Base-by-base conservation (phyloP, 2,329 filamentous ascomycete genomes). In the Cephalotrichum gorgonifer region DNA sequence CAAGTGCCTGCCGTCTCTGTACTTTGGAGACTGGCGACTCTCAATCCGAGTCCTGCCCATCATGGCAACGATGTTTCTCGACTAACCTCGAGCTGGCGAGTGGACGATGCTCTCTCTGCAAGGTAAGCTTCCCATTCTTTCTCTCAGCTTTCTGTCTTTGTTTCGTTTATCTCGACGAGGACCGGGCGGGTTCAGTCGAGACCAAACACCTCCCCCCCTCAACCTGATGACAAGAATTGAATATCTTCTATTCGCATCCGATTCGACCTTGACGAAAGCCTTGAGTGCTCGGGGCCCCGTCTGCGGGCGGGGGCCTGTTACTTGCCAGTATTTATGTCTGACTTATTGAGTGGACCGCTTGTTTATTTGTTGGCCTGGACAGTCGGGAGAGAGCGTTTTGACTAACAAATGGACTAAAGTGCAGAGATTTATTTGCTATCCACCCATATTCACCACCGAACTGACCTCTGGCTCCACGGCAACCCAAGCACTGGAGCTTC, bases 291-390 rank as follows among this genome's bases (percentile, higher is more conserved):
- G 82, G 83, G 80, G 72, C 70, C 69, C 68, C 69, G 63, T 65
- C 61, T 72, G 64, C 73, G 66, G 63, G 66, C 76, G 44, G 31
- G 50, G 50, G 47, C 80, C 82, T 87, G 86, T 84, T 89, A 89
- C 86, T 89, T 86, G 86, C 86, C 86, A 90, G 86, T 89, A 89
- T 83, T 74, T 69, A 77, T 81, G 81, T 86, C 85, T 88, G 85
- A 88, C 60, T 59, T 17, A 4, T 17, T n/a, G 7, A 15, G 9
- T 4, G 14, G 14, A 38, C n/a, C 33, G 20, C n/a, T 2, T 20
- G n/a, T 12, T 17, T 38, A 17, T 20, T 38, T 14, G 12, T 20
- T 17, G n/a, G n/a, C n/a, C 14, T 38, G 15, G 14, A 14, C 20
- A 51, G 50, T 44, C 25, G 27, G 26, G 14, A 30, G 44, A 12